These are phyloP conservation scores for Naganishia vaughanmartiniae DNA, from an alignment of 768 basidiomycete genomes.

Conservation along the genomic window DNA sequence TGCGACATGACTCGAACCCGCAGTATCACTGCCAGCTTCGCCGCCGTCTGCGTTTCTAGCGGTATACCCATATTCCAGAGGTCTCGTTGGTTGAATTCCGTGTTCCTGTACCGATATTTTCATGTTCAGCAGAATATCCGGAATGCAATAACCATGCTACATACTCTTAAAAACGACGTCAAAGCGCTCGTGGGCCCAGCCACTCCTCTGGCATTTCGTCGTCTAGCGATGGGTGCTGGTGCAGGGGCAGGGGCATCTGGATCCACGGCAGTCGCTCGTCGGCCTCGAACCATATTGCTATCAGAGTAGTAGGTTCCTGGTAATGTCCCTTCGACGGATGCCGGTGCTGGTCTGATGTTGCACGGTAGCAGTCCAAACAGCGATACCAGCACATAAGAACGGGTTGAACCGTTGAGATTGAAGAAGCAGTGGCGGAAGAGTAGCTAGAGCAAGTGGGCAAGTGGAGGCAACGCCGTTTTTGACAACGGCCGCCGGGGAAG, in stretches of 20 bases:
- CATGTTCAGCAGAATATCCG: not conserved
- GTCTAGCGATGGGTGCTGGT: slow-evolving; percentile 21
- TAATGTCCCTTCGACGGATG: too few species aligned
- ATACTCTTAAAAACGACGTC: slow-evolving; percentile 50
- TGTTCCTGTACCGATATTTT: slow-evolving; percentile 38
- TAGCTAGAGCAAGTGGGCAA: too few species aligned
- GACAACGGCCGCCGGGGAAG: too few species aligned
- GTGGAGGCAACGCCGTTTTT: too few species aligned
- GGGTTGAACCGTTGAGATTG: too few species aligned
- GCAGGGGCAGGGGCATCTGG: not conserved
- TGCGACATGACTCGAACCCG: slow-evolving; percentile 35
- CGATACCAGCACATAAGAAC: too few species aligned
- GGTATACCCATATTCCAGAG: slow-evolving; percentile 20
- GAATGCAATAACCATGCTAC: slow-evolving; percentile 18
- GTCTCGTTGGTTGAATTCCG: slow-evolving; percentile 37
- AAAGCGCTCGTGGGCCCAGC: slow-evolving; percentile 50
- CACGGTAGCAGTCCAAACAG: too few species aligned
- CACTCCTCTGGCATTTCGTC: slow-evolving; percentile 35
- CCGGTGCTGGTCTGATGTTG: too few species aligned
- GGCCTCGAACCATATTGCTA: slow-evolving; percentile 2
- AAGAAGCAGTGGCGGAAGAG: too few species aligned
- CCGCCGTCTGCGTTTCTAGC: slow-evolving; percentile 6
- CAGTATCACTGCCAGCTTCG: slow-evolving; percentile 36
- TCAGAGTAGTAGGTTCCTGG: not conserved
- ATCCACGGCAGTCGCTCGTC: not conserved